Conservation (phyloP, 306 rosid genomes). For the Inga oerstediana region DNA sequence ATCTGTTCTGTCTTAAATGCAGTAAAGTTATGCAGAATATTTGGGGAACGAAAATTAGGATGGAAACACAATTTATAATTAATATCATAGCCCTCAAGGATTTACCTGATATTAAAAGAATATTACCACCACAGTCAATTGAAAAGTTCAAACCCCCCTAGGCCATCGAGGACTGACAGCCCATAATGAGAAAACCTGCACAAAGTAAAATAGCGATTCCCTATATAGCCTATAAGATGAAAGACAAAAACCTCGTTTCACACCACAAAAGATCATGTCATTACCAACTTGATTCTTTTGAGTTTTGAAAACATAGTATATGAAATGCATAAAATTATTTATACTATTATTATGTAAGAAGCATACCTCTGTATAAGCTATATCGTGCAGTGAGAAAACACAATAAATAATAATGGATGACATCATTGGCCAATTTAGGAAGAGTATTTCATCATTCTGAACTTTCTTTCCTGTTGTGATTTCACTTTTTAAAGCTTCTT, state of each 20-base stretch:
- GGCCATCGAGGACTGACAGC: background rate
- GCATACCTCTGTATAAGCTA: slow-evolving; percentile 81
- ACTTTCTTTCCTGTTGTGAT: background rate
- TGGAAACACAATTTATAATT: background rate
- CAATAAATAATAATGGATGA: slow-evolving; percentile 68
- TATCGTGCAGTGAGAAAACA: slow-evolving; percentile 71
- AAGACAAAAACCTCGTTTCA: too few relatives aligned
- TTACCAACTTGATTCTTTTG: background rate
- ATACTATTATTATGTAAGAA: too few relatives aligned
- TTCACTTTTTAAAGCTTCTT: too few relatives aligned
- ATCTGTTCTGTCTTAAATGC: background rate
- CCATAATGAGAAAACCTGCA: slow-evolving; percentile 41
- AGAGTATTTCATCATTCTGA: slow-evolving; percentile 52
- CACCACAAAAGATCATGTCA: too few relatives aligned
- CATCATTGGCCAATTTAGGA: slow-evolving; percentile 86
- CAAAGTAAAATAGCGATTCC: background rate
- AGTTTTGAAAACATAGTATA: background rate
- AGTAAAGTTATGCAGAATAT: too few relatives aligned
- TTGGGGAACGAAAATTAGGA: background rate
- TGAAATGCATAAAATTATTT: background rate
- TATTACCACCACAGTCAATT: background rate
- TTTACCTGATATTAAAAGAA: background rate
- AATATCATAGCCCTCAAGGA: background rate
- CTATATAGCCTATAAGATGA: too few relatives aligned
- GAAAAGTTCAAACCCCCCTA: background rate